These are phyloP conservation scores for Glycyrrhiza uralensis DNA, from an alignment of 306 rosid genomes.

Conservation along the genomic window DNA sequence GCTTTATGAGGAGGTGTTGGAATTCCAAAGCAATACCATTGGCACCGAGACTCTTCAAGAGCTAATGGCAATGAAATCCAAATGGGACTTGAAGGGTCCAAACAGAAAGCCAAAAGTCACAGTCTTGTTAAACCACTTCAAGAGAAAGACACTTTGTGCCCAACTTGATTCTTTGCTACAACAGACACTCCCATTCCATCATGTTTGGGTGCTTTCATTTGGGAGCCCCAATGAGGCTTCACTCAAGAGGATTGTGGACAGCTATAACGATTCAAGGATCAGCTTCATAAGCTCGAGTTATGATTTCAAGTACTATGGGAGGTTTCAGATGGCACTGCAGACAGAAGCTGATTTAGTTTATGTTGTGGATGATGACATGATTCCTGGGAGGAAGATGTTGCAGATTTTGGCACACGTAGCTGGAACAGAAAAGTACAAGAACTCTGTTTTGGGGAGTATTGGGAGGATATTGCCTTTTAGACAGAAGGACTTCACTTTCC, in stretches of 20 bases:
- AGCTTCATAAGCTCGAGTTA: conserved; percentile 85
- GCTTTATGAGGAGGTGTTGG: conserved; percentile 65
- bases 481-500: conserved; percentile 89
- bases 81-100: conserved; percentile 59
- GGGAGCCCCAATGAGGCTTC: conserved; percentile 93
- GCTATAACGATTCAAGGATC: conserved; percentile 78
- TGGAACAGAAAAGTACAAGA: conserved; percentile 77
- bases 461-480: conserved; percentile 93
- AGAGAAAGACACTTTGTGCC: conserved; percentile 89
- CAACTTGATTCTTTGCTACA: conserved; percentile 77
- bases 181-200: conserved; percentile 84
- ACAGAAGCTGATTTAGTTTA: conserved; percentile 86
- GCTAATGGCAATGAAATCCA: conserved; percentile 80
- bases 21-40: conserved; percentile 50
- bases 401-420: conserved; percentile 88
- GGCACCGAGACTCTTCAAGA: conserved; percentile 70
- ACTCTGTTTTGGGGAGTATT: conserved; percentile 84
- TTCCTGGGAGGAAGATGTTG: conserved; percentile 86
- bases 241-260: conserved; percentile 70
- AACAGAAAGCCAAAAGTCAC: conserved; percentile 63
- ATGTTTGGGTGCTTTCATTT: conserved; percentile 92
- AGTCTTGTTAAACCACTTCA: conserved; percentile 84
- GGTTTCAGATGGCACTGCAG: conserved; percentile 92
- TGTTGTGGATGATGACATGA: conserved; percentile 89
- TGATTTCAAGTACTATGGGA: conserved; percentile 96